phyloP scores from a whole-genome alignment of 2,329 filamentous ascomycete genomes.

The Polychaeton citri region DNA sequence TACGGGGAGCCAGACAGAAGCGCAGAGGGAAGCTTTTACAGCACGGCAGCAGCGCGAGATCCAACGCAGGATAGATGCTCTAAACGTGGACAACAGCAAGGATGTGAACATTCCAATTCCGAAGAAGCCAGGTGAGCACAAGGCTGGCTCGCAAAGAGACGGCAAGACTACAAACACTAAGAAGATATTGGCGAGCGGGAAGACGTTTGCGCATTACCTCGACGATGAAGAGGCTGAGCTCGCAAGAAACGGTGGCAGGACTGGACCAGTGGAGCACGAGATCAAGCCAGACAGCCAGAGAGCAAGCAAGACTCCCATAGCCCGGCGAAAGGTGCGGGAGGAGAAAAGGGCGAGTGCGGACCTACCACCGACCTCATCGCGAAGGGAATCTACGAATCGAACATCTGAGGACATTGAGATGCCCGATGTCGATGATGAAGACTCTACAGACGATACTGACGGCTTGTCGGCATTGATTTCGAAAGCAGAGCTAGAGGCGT shows the following conservation, averaged over 20 bases:
- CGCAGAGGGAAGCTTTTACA: slow-evolving; percentile 48
- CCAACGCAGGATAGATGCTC: slow-evolving; percentile 64
- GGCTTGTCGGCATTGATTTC: slow-evolving; percentile 12
- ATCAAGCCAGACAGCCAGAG: slow-evolving; percentile 8
- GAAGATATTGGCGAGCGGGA: slow-evolving; percentile 65
- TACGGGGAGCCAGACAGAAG: slow-evolving; percentile 18
- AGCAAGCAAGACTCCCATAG: slow-evolving; percentile 23
- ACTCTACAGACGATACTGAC: slow-evolving; percentile 29
- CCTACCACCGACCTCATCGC: background rate
- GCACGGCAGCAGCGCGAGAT: slow-evolving; percentile 75
- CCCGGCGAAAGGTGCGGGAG: slow-evolving; percentile 17
- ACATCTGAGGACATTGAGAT: slow-evolving; percentile 9
- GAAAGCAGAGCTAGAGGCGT: slow-evolving; percentile 43
- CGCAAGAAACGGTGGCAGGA: slow-evolving; percentile 20
- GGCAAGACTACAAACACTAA: slow-evolving; percentile 59
- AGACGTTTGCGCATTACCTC: slow-evolving; percentile 72
- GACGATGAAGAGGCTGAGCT: slow-evolving; percentile 60
- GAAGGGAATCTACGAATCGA: background rate
- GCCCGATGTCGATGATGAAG: slow-evolving; percentile 20
- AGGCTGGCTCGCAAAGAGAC: slow-evolving; percentile 25
- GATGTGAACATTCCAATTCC: slow-evolving; percentile 53
- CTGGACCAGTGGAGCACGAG: slow-evolving; percentile 8
- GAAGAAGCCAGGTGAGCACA: slow-evolving; percentile 26
- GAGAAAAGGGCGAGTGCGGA: background rate
- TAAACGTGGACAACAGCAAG: slow-evolving; percentile 57